A percentile compares a stretch with the other conserved stretches of the same genome.
Evolutionary conservation across 441 rosid species (phyloP).

Genomic region (Daphne laureola): DNA sequence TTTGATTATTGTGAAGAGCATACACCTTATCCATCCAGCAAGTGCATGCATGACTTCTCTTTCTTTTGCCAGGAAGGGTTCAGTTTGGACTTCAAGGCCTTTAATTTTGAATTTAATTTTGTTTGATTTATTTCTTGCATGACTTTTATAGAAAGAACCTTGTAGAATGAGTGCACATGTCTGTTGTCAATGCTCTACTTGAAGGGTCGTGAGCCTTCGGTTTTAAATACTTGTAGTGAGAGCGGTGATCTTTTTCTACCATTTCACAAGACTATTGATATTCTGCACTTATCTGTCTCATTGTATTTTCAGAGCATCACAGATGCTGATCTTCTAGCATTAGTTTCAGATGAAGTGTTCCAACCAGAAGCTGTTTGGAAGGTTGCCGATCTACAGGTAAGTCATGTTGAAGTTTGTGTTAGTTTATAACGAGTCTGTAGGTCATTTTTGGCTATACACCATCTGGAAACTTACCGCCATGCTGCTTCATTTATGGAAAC

Average conservation of each 20-base stretch:
- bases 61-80: no score
- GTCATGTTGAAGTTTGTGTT: constrained; percentile 1
- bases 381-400: constrained; percentile 78
- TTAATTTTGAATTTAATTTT: no score
- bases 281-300: constrained; percentile 19
- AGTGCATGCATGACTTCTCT: no score
- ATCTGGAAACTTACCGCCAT: no score
- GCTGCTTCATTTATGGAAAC: background rate
- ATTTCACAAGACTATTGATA: constrained; percentile 12
- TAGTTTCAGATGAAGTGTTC: constrained; percentile 93
- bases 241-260: background rate
- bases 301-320: constrained; percentile 59
- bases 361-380: constrained; percentile 89
- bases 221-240: background rate
- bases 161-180: background rate
- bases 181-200: constrained; percentile 5
- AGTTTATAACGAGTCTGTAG: background rate
- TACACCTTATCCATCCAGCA: no score
- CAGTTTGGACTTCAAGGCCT: no score
- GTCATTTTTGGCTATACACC: background rate
- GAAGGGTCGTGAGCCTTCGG: background rate
- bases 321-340: constrained; percentile 78
- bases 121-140: background rate
- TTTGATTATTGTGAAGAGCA: no score
- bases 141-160: background rate